Percentiles rank a stretch among this genome's conserved stretches.
Evolutionary conservation across 2,329 filamentous ascomycete genomes (phyloP).

Genomic region (Blastomyces gilchristii): DNA sequence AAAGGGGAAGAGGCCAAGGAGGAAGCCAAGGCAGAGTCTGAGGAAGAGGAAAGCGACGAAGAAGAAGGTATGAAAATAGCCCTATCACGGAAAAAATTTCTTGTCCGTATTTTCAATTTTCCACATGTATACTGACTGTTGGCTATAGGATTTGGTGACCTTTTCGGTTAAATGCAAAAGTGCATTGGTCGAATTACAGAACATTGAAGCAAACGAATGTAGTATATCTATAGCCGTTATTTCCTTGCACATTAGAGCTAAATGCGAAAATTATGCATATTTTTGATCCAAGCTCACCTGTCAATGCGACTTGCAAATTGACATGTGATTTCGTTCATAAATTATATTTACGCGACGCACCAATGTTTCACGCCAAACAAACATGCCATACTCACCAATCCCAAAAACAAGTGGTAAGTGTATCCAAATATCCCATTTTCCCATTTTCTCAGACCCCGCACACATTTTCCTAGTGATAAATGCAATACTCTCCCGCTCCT

Average conservation of each 20-base stretch:
- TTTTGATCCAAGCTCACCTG: constrained; percentile 2
- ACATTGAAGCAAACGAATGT: constrained; percentile 26
- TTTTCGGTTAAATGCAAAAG: constrained; percentile 52
- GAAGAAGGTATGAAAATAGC: constrained; percentile 37
- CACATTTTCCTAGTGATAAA: neutral
- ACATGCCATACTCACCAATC: constrained; percentile 3
- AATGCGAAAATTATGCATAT: neutral
- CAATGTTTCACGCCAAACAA: constrained; percentile 13
- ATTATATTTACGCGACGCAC: neutral
- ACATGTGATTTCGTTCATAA: neutral
- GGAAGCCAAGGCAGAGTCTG: constrained; percentile 50
- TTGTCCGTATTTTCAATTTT: neutral
- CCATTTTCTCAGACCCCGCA: neutral
- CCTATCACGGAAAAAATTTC: neutral
- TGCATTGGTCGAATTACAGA: constrained; percentile 16
- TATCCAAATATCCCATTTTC: neutral
- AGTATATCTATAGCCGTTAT: constrained; percentile 26
- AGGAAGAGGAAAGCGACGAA: constrained; percentile 56
- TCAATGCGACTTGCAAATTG: neutral
- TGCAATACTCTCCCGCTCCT: constrained; percentile 7
- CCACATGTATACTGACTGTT: constrained; percentile 32
- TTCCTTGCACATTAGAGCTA: constrained; percentile 20
- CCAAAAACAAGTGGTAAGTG: constrained; percentile 9
- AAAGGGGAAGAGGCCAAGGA: constrained; percentile 43
- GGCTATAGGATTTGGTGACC: constrained; percentile 59